phyloP scores from a whole-genome alignment of 2,329 filamentous ascomycete genomes.

The Magnaporthiopsis incrustans region DNA sequence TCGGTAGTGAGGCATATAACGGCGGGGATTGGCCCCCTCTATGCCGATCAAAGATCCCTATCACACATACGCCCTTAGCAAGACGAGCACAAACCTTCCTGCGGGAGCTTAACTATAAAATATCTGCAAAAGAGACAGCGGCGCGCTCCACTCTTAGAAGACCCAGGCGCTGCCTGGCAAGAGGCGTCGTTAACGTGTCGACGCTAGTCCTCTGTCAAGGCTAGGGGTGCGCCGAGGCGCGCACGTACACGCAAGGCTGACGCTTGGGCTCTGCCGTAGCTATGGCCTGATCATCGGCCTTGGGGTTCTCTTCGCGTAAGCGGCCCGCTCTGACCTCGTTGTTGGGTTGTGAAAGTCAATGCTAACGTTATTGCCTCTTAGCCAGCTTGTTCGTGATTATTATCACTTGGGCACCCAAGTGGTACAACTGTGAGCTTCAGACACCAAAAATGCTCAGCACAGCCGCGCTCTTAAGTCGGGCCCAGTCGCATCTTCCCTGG shows the following conservation, averaged over 20 bases:
- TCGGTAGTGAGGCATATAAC: not conserved
- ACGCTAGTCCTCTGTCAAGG: no score
- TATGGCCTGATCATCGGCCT: slow-evolving; percentile 73
- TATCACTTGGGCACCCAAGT: not conserved
- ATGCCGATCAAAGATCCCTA: not conserved
- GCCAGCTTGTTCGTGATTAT: not conserved
- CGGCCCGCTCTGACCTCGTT: slow-evolving; percentile 26
- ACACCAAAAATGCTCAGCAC: slow-evolving; percentile 92
- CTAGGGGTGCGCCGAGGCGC: no score
- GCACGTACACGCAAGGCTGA: not conserved
- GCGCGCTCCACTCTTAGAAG: no score
- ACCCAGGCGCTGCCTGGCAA: no score
- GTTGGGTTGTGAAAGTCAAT: not conserved
- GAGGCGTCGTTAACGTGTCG: no score
- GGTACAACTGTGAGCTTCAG: slow-evolving; percentile 57
- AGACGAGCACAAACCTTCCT: no score
- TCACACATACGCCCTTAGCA: not conserved
- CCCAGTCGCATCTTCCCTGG: slow-evolving; percentile 77
- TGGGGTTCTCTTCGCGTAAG: slow-evolving; percentile 52
- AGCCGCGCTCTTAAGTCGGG: slow-evolving; percentile 84
- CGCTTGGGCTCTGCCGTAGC: slow-evolving; percentile 39
- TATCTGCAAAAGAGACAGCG: no score
- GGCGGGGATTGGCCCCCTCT: not conserved
- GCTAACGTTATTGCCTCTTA: not conserved
- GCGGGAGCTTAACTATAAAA: no score